phyloP scores from a whole-genome alignment of 2,329 filamentous ascomycete genomes.

The Hypoxylon sp. region DNA sequence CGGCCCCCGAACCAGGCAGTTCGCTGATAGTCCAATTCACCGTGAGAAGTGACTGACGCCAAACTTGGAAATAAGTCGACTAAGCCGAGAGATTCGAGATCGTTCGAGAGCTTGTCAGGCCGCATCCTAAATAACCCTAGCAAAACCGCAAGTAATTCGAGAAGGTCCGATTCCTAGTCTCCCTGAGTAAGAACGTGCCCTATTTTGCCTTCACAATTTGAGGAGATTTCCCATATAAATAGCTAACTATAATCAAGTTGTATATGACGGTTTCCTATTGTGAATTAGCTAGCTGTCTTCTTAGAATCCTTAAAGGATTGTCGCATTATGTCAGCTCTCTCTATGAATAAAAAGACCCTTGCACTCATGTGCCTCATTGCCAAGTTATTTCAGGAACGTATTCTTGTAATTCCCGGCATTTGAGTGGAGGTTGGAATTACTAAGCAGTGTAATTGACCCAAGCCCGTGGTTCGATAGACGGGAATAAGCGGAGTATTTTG shows the following conservation, averaged over 20 bases:
- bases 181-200: neutral
- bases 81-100: neutral
- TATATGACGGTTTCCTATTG: neutral
- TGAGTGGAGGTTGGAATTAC: slow-evolving; percentile 6
- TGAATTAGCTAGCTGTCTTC: neutral
- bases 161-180: neutral
- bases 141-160: neutral
- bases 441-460: slow-evolving; percentile 13
- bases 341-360: neutral
- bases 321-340: neutral
- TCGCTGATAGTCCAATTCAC: neutral
- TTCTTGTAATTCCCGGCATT: slow-evolving; percentile 8
- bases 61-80: neutral
- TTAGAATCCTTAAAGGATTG: neutral
- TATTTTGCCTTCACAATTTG: neutral
- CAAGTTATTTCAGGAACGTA: neutral
- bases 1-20: neutral
- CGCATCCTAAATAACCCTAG: neutral
- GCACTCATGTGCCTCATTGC: neutral
- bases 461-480: slow-evolving; percentile 19
- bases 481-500: slow-evolving; percentile 15
- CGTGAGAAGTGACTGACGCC: neutral
- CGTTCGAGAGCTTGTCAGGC: neutral
- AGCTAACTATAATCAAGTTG: neutral
- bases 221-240: neutral